Base-by-base conservation (phyloP, 441 rosid species). In the Populus hybrid region DNA sequence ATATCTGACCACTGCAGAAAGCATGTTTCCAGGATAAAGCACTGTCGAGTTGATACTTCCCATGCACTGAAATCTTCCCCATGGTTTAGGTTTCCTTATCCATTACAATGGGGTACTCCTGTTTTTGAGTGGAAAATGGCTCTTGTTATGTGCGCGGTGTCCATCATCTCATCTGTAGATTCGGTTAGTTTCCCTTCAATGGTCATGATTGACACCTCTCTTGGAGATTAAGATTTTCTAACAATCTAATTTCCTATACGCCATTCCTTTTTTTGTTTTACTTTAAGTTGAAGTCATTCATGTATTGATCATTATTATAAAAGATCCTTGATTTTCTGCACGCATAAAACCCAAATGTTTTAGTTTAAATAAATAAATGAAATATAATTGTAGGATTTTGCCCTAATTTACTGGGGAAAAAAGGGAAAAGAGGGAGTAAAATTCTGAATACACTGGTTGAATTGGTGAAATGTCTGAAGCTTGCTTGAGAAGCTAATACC, bases 81-180 rank as follows among this genome's bases (percentile, higher is more conserved):
- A 53, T 94, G 98, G 98, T 90, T 95, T 83, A 90, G 99, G 84
- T 89, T 95, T 85, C 99, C 98, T 75, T 95, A 92, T 82, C 99
- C 99, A 14, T 82, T 95, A 78, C 98, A 95, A 79, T 95, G 99
- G 99, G 99, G 99, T 61, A 89, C 94, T 79, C 99, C 99, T 30
- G 86, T 93, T 78, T 91, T 95, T 80, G 84, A 77, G 78, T 94
- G 97, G 98, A 91, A 94, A 84, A 87, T 92, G 97, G 93, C 98
- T 75, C 61, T 91, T 68, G 93, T 94, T 64, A 94, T 95, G 98
- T 95, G 98, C 78, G 89, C 89, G 32, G 97, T 87, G 81, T 89
- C 98, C 66, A 57, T 94, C 73, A 92, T 95, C 78, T 83, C 97
- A 75, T 91, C 98, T 23, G 92, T 94, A 74, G 99, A 95, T 80